These are phyloP conservation scores for Dittrichia graveolens DNA, from an alignment of 129 eudicot species.

Conservation along the genomic window DNA sequence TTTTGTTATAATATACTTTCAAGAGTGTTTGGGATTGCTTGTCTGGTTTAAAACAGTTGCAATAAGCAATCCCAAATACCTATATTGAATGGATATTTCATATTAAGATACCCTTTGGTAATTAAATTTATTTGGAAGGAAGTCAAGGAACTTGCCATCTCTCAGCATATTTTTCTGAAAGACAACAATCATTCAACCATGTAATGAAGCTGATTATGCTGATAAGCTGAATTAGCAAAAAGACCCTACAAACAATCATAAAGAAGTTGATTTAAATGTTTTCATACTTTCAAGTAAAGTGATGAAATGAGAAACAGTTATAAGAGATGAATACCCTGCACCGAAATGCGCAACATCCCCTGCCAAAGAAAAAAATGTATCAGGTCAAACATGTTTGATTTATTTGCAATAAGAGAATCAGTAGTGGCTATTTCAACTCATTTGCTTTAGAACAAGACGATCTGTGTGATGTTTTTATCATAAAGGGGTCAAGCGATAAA, in stretches of 20 bases:
- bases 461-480: too few relatives aligned
- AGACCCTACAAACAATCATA: constrained; percentile 57
- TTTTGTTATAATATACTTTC: too few relatives aligned
- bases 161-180: constrained; percentile 65
- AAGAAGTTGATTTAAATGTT: neutral
- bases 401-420: neutral
- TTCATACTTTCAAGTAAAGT: constrained; percentile 1
- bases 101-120: neutral
- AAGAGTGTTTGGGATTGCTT: too few relatives aligned
- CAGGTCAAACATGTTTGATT: constrained; percentile 10
- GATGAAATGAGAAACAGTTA: constrained; percentile 7
- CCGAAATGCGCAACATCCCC: constrained; percentile 90
- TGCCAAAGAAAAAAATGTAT: constrained; percentile 38
- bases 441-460: too few relatives aligned
- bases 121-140: too few relatives aligned
- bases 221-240: constrained; percentile 71
- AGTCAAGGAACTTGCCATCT: constrained; percentile 51
- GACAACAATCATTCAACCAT: constrained; percentile 74
- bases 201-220: constrained; percentile 79
- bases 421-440: neutral
- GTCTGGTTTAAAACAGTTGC: too few relatives aligned
- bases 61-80: neutral
- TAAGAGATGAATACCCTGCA: constrained; percentile 62
- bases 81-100: neutral
- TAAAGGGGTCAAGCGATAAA: too few relatives aligned